phyloP scores from a whole-genome alignment of 2,329 filamentous ascomycete species.

The Aureobasidium namibiae region DNA sequence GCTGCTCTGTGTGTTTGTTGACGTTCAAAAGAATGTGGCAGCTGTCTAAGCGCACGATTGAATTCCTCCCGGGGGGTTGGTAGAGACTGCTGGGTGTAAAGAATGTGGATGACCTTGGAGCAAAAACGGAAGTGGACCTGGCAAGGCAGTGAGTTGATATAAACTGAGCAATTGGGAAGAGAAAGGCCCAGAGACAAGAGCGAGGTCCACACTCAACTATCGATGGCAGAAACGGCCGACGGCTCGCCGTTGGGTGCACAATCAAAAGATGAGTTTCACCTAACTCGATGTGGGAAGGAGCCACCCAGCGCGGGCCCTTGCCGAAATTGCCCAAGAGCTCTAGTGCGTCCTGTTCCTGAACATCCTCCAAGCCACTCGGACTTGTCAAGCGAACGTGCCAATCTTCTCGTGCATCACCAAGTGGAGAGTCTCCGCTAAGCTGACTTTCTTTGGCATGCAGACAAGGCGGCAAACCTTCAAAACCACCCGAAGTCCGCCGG shows the following conservation, averaged over 20 bases:
- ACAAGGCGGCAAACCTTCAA: background rate
- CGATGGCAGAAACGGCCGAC: slow-evolving; percentile 10
- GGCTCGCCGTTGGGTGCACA: slow-evolving; percentile 1
- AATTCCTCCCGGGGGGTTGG: slow-evolving; percentile 7
- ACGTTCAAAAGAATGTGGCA: slow-evolving; percentile 12
- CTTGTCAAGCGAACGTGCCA: slow-evolving; percentile 10
- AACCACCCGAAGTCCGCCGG: slow-evolving; percentile 1
- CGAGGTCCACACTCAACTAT: slow-evolving; percentile 2
- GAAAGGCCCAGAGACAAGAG: background rate
- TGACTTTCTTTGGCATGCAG: slow-evolving; percentile 2
- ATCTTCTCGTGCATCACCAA: background rate
- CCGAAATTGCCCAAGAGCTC: slow-evolving; percentile 1
- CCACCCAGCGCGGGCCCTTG: background rate
- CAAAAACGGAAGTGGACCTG: slow-evolving; percentile 2
- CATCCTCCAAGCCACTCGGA: slow-evolving; percentile 2
- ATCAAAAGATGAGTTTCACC: background rate
- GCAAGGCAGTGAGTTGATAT: slow-evolving; percentile 9
- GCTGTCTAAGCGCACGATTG: slow-evolving; percentile 10
- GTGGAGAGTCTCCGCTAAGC: background rate
- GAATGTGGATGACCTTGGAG: slow-evolving; percentile 8
- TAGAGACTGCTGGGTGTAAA: slow-evolving; percentile 5
- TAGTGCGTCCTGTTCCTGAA: slow-evolving; percentile 8
- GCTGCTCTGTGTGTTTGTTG: slow-evolving; percentile 7
- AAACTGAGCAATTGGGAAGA: background rate
- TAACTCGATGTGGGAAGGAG: background rate